Conservation (phyloP, 2,329 filamentous ascomycete genomes). For the Penicillium sp. region DNA sequence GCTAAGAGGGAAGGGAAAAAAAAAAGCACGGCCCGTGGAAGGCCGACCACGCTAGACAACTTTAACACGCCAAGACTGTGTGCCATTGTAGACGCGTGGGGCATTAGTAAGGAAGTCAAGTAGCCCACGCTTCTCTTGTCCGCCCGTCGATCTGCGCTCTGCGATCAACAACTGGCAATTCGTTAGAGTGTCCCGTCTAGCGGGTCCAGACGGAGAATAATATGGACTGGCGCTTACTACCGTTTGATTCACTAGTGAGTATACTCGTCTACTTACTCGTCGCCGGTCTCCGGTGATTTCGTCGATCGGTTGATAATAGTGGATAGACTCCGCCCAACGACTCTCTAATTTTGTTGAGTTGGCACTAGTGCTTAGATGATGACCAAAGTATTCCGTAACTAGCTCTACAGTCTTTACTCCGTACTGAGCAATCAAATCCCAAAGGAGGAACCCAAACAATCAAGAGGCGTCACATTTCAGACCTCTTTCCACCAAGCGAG, state of each 20-base stretch:
- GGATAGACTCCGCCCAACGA: neutral
- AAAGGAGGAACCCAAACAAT: neutral
- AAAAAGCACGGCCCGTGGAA: constrained; percentile 21
- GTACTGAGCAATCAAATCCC: neutral
- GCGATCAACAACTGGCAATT: constrained; percentile 1
- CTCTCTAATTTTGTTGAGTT: neutral
- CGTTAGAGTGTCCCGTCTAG: neutral
- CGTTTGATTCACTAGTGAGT: neutral
- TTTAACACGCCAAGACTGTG: constrained; percentile 16
- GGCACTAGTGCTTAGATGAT: neutral
- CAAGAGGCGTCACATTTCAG: neutral
- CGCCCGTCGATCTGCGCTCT: constrained; percentile 5
- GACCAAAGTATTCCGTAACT: neutral
- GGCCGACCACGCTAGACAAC: constrained; percentile 17
- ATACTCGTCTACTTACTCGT: neutral
- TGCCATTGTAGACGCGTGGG: constrained; percentile 21
- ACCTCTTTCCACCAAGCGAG: constrained; percentile 3
- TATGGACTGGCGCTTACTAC: neutral
- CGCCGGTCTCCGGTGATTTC: neutral
- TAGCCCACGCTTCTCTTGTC: constrained; percentile 5
- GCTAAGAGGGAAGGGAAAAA: neutral
- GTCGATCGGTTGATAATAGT: neutral
- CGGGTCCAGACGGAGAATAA: neutral
- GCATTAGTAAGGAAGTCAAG: neutral
- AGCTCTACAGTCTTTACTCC: too few species aligned